Evolutionary conservation across 495 filamentous ascomycete genomes (phyloP).

Genomic region (Podospora pseudopauciseta): DNA sequence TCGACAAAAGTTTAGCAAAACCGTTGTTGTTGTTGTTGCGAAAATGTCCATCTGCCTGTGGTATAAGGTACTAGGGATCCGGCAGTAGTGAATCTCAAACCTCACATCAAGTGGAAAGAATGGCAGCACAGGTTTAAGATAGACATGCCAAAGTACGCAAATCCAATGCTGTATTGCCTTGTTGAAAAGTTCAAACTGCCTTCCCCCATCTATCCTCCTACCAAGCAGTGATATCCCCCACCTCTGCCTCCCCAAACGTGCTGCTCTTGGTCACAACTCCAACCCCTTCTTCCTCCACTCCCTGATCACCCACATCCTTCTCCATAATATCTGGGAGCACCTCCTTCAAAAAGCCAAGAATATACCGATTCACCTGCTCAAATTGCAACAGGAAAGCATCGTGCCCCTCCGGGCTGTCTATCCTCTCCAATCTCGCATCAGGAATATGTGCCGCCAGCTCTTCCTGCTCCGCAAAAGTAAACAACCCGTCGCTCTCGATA

Average conservation of each 20-base stretch:
- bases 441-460: slow-evolving; percentile 83
- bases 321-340: slow-evolving; percentile 84
- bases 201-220: slow-evolving; percentile 36
- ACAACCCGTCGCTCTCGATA: slow-evolving; percentile 91
- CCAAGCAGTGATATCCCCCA: slow-evolving; percentile 97
- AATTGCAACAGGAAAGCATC: slow-evolving; percentile 97
- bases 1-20: too few relatives aligned
- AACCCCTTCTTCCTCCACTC: slow-evolving; percentile 42
- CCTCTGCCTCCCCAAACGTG: slow-evolving; percentile 91
- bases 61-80: too few relatives aligned
- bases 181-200: neutral
- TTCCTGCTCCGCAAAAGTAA: slow-evolving; percentile 94
- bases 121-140: neutral
- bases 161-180: neutral
- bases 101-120: too few relatives aligned
- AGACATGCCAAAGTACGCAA: neutral
- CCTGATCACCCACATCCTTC: slow-evolving; percentile 48
- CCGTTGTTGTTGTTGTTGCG: neutral
- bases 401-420: slow-evolving; percentile 91
- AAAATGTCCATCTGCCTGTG: too few relatives aligned
- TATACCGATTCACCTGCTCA: slow-evolving; percentile 88
- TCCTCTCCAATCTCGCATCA: slow-evolving; percentile 70
- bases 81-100: too few relatives aligned
- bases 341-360: slow-evolving; percentile 78
- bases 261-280: slow-evolving; percentile 68